These are phyloP conservation scores for Lodderomyces orthopsilosis DNA, from an alignment of 1,139 yeast genomes.

Conservation along the genomic window DNA sequence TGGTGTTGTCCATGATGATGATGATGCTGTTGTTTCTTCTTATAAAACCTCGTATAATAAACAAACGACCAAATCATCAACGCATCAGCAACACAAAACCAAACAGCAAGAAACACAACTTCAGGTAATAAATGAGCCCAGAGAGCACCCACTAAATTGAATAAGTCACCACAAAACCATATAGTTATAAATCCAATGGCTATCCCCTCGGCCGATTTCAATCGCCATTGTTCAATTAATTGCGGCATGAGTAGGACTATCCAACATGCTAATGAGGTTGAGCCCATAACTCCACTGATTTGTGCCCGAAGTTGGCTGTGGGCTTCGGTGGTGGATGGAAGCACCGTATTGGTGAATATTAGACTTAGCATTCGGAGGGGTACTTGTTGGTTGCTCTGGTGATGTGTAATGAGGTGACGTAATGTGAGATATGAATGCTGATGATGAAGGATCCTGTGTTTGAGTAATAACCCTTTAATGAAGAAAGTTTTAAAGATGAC, in stretches of 20 bases:
- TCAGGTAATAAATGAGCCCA: constrained; percentile 74
- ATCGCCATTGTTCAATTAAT: constrained; percentile 76
- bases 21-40: constrained; percentile 27
- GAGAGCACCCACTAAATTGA: constrained; percentile 64
- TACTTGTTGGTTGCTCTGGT: not conserved
- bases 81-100: constrained; percentile 73
- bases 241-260: constrained; percentile 78
- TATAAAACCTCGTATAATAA: constrained; percentile 51
- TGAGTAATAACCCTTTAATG: too few species aligned
- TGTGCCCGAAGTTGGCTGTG: constrained; percentile 7
- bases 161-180: constrained; percentile 74
- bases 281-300: constrained; percentile 62
- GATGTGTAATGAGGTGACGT: not conserved
- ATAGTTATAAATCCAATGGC: constrained; percentile 65
- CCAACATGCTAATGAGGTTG: constrained; percentile 73
- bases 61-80: constrained; percentile 60
- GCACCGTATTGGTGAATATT: not conserved
- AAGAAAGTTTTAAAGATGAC: too few species aligned
- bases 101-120: constrained; percentile 64
- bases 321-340: not conserved
- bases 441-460: too few species aligned
- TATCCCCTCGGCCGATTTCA: constrained; percentile 76
- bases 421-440: too few species aligned
- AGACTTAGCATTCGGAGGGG: not conserved
- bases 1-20: constrained; percentile 11